Percentiles rank a stretch among this genome's conserved stretches.
Evolutionary conservation across 441 rosid genomes (phyloP).

Genomic region (Aleurites moluccanus): DNA sequence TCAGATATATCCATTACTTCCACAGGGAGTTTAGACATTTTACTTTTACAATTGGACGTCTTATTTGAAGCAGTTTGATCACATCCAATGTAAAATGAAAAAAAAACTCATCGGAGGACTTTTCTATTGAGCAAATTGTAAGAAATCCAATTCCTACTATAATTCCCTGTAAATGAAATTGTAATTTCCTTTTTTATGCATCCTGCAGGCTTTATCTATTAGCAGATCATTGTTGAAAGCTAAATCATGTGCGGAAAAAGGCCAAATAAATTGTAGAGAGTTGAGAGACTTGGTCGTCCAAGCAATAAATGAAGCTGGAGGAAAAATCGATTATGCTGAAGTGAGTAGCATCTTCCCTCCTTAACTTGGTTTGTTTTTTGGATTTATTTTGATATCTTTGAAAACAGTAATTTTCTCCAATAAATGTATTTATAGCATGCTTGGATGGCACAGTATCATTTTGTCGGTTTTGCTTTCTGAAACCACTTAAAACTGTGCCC

Average conservation of each 20-base stretch:
- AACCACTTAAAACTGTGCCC: background rate
- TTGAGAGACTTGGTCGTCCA: slow-evolving; percentile 48
- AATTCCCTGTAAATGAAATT: background rate
- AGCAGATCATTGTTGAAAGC: slow-evolving; percentile 57
- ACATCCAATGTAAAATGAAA: background rate
- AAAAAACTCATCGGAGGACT: background rate
- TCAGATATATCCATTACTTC: background rate
- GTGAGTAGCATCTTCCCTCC: slow-evolving; percentile 30
- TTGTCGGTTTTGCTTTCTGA: background rate
- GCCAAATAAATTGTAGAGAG: slow-evolving; percentile 39
- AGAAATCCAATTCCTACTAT: background rate
- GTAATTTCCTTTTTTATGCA: slow-evolving; percentile 1
- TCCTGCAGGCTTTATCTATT: slow-evolving; percentile 75
- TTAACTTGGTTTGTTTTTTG: background rate
- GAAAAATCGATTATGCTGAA: slow-evolving; percentile 81
- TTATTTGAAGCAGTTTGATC: background rate
- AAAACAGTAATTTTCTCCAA: background rate
- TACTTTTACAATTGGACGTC: background rate
- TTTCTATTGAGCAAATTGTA: background rate
- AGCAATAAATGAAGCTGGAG: slow-evolving; percentile 58
- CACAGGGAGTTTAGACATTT: background rate
- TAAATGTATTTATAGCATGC: background rate
- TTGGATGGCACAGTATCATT: background rate
- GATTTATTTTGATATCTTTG: background rate
- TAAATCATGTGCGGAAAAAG: slow-evolving; percentile 50